A percentile compares a stretch with the other conserved stretches of the same genome.
Conservation (phyloP, 495 filamentous ascomycete genomes). For the Lindgomyces ingoldianus region DNA sequence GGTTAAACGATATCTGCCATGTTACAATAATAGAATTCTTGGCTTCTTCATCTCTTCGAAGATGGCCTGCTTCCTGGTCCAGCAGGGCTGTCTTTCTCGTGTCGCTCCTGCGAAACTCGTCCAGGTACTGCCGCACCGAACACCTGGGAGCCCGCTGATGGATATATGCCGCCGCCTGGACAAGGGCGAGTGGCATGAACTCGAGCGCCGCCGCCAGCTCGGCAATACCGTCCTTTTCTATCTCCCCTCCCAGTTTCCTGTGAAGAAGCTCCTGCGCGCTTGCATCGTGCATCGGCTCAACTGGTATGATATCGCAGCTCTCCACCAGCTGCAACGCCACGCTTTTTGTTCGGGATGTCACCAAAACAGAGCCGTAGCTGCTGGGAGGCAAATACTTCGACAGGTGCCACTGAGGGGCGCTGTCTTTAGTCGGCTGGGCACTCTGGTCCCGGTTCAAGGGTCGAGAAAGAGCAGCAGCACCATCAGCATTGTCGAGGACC, state of each 20-base stretch:
- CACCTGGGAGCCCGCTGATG: conserved; percentile 18
- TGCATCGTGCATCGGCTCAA: conserved; percentile 43
- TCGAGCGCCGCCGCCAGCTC: conserved; percentile 21
- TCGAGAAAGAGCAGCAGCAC: conserved; percentile 44
- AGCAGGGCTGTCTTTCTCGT: conserved; percentile 40
- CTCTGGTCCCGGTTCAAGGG: background rate
- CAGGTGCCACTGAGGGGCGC: background rate
- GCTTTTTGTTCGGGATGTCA: conserved; percentile 18
- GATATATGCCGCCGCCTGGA: conserved; percentile 29
- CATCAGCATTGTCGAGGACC: conserved; percentile 58
- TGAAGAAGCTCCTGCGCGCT: conserved; percentile 46
- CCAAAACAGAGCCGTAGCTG: conserved; percentile 23
- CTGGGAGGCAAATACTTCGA: conserved; percentile 26
- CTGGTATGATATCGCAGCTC: conserved; percentile 43
- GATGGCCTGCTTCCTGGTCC: conserved; percentile 39
- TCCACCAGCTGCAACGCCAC: conserved; percentile 41
- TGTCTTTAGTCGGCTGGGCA: background rate
- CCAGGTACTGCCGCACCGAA: conserved; percentile 42
- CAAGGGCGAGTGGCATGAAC: conserved; percentile 25
- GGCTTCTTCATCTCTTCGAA: conserved; percentile 40
- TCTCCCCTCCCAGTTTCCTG: conserved; percentile 45
- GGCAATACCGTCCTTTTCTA: conserved; percentile 1
- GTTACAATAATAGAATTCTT: no score
- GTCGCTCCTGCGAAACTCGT: conserved; percentile 45
- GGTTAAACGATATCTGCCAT: conserved; percentile 52